Evolutionary conservation across 495 filamentous ascomycete genomes (phyloP).

Genomic region (Penicillium ochrochloron): DNA sequence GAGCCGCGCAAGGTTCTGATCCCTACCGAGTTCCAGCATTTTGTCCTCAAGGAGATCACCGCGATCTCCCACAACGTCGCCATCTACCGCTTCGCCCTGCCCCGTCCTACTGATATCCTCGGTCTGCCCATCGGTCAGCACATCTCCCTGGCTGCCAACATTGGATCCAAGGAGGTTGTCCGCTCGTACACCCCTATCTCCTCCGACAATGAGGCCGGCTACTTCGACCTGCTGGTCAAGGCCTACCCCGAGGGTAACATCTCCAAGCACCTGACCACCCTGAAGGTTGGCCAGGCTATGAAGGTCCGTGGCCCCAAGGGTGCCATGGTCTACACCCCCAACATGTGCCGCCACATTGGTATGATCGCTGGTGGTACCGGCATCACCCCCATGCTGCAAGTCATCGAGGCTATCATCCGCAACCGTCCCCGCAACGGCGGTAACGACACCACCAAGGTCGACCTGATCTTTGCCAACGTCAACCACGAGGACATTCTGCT

Average conservation of each 20-base stretch:
- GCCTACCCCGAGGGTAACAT: slow-evolving; percentile 97
- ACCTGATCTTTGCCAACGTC: slow-evolving; percentile 96
- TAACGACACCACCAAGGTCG: slow-evolving; percentile 84
- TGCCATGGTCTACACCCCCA: slow-evolving; percentile 93
- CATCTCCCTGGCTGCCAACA: slow-evolving; percentile 87
- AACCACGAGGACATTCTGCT: slow-evolving; percentile 90
- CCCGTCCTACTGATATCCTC: slow-evolving; percentile 75
- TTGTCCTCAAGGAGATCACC: slow-evolving; percentile 87
- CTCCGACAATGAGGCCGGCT: slow-evolving; percentile 87
- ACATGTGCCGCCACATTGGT: slow-evolving; percentile 91
- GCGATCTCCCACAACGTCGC: slow-evolving; percentile 95
- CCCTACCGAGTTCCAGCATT: slow-evolving; percentile 84
- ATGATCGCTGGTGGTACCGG: slow-evolving; percentile 99
- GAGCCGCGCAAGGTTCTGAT: slow-evolving; percentile 82
- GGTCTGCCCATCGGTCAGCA: slow-evolving; percentile 98
- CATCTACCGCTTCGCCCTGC: slow-evolving; percentile 93
- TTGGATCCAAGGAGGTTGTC: slow-evolving; percentile 83
- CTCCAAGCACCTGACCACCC: slow-evolving; percentile 81
- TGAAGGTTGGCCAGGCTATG: slow-evolving; percentile 84
- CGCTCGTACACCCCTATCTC: slow-evolving; percentile 97
- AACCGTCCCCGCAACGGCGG: slow-evolving; percentile 69
- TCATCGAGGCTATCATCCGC: slow-evolving; percentile 86
- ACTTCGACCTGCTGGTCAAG: slow-evolving; percentile 97
- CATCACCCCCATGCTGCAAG: slow-evolving; percentile 97
- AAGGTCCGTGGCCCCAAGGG: slow-evolving; percentile 92